phyloP scores from a whole-genome alignment of 2,329 filamentous ascomycete genomes.

The Eurotiales sp. region DNA sequence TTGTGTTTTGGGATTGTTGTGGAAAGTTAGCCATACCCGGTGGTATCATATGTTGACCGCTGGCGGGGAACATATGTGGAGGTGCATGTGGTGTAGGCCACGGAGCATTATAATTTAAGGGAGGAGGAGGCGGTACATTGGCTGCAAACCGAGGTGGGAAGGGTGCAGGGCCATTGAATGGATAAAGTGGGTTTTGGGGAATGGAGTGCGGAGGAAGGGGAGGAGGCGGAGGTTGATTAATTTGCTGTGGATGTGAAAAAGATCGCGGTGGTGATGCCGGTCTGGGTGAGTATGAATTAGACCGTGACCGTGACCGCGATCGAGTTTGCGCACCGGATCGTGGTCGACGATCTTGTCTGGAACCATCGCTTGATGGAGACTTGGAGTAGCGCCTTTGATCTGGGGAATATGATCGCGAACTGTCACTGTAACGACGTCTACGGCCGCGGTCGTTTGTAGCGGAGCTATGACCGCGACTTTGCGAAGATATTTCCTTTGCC shows the following conservation, averaged over 20 bases:
- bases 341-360: constrained; percentile 10
- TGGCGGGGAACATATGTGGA: constrained; percentile 23
- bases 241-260: constrained; percentile 17
- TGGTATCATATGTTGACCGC: constrained; percentile 15
- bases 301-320: constrained; percentile 28
- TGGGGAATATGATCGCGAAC: constrained; percentile 28
- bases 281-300: constrained; percentile 32
- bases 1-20: constrained; percentile 8
- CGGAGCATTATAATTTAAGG: constrained; percentile 30
- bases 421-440: constrained; percentile 39
- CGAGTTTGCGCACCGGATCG: constrained; percentile 17
- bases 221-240: constrained; percentile 3
- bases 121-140: constrained; percentile 26
- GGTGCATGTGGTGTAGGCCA: constrained; percentile 36
- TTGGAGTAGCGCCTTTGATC: constrained; percentile 21
- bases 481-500: constrained; percentile 28
- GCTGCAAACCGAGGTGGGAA: constrained; percentile 17
- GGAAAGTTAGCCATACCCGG: constrained; percentile 14
- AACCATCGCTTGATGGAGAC: constrained; percentile 26
- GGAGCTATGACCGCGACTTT: constrained; percentile 36
- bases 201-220: constrained; percentile 13
- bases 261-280: constrained; percentile 19
- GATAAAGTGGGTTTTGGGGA: no score
- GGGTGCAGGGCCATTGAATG: constrained; percentile 7
- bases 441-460: constrained; percentile 32